Evolutionary conservation across 106 monocot species (phyloP).

Genomic region (Acorus calamus): DNA sequence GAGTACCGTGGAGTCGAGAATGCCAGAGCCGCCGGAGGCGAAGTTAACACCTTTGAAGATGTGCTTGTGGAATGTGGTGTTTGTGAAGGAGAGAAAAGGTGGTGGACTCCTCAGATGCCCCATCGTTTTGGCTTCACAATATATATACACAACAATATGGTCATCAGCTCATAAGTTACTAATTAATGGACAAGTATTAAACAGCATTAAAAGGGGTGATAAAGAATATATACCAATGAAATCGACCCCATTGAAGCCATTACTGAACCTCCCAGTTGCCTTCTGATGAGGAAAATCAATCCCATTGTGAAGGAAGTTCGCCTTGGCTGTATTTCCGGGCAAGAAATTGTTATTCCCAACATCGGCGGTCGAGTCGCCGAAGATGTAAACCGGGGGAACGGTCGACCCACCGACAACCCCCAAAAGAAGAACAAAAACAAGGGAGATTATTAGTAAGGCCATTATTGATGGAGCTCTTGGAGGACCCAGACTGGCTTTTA

Average conservation of each 20-base stretch:
- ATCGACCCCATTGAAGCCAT: slow-evolving; percentile 2
- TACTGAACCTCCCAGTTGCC: neutral
- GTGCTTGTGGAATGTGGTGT: neutral
- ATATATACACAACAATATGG: neutral
- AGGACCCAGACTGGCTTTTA: too few relatives aligned
- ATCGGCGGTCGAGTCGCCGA: slow-evolving; percentile 3
- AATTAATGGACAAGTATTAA: neutral
- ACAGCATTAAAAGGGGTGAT: too few relatives aligned
- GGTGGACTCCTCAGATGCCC: slow-evolving; percentile 18
- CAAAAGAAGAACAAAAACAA: too few relatives aligned
- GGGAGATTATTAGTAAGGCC: too few relatives aligned
- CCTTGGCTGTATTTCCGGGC: neutral
- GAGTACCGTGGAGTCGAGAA: slow-evolving; percentile 23
- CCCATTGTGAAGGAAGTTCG: slow-evolving; percentile 3
- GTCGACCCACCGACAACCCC: too few relatives aligned
- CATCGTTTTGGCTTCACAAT: slow-evolving; percentile 12
- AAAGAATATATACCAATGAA: neutral
- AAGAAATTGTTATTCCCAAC: slow-evolving; percentile 8
- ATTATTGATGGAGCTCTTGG: too few relatives aligned
- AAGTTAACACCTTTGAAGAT: slow-evolving; percentile 9
- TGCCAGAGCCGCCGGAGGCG: slow-evolving; percentile 28
- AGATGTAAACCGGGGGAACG: neutral
- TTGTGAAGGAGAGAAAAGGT: slow-evolving; percentile 8
- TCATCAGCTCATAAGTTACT: neutral
- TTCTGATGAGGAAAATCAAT: neutral